These are phyloP conservation scores for Ceratobasidium sp. DNA, from an alignment of 1,284 basidiomycete genomes.

Conservation along the genomic window DNA sequence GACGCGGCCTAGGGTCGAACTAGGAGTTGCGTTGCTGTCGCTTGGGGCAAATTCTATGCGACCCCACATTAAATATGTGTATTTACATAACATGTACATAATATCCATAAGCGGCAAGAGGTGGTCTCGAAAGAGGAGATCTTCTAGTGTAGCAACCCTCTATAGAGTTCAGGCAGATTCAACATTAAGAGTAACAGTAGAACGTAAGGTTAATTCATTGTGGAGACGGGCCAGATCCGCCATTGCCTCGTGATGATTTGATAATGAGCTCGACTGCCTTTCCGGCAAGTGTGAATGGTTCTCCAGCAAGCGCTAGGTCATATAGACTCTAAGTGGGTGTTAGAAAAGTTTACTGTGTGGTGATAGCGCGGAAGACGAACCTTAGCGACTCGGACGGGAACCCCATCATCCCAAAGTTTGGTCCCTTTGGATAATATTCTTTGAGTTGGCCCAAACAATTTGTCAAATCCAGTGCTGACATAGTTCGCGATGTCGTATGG, in stretches of 20 bases:
- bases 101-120: constrained; percentile 7
- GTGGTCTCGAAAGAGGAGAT: background rate
- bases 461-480: constrained; percentile 23
- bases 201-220: background rate
- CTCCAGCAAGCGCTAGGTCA: constrained; percentile 26
- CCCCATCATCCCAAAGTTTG: constrained; percentile 32
- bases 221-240: background rate
- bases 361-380: background rate
- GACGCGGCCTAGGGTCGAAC: constrained; percentile 15
- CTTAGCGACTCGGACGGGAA: constrained; percentile 20
- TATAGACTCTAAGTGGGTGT: constrained; percentile 4
- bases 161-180: too few species aligned
- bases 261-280: constrained; percentile 34
- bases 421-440: constrained; percentile 15
- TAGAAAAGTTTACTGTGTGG: background rate
- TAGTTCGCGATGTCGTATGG: constrained; percentile 24
- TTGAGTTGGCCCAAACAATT: constrained; percentile 22
- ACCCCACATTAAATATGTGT: background rate
- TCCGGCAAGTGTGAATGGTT: constrained; percentile 25
- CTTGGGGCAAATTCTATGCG: background rate
- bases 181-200: background rate
- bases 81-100: constrained; percentile 18
- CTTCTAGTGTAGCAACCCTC: too few species aligned
- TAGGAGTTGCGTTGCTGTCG: background rate
- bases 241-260: constrained; percentile 15